A percentile compares a stretch with the other conserved stretches of the same genome.
These are phyloP conservation scores for Saussurea involucrata DNA, from an alignment of 129 eudicot species.

Conservation along the genomic window DNA sequence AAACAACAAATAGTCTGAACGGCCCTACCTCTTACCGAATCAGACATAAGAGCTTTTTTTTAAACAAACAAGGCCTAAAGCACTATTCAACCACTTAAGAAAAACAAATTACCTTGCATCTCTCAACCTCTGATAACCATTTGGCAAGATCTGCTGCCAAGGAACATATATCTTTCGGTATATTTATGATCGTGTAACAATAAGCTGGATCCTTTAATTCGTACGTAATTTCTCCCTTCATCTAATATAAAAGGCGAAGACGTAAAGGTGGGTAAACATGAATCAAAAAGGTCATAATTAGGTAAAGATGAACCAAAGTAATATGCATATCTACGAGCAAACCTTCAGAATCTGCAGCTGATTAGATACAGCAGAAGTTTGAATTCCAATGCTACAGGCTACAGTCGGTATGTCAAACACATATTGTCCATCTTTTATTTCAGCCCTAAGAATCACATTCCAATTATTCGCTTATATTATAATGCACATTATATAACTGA, in stretches of 20 bases:
- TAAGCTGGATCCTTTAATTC: conserved; percentile 93
- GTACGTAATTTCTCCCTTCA: conserved; percentile 76
- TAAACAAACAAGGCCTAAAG: neutral
- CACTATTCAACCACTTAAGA: neutral
- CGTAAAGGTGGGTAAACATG: neutral
- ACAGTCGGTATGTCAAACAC: conserved; percentile 84
- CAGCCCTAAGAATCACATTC: conserved; percentile 55
- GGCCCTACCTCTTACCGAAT: no score
- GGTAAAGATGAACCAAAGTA: neutral
- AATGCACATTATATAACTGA: conserved; percentile 4
- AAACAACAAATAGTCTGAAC: no score
- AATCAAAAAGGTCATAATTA: neutral
- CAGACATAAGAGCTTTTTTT: no score
- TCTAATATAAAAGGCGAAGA: conserved; percentile 24
- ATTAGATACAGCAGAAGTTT: conserved; percentile 43
- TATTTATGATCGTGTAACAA: conserved; percentile 55
- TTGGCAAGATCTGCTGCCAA: conserved; percentile 63
- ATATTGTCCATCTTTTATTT: conserved; percentile 75
- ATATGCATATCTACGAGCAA: conserved; percentile 7
- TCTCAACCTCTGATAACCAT: conserved; percentile 89
- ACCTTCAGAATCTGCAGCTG: conserved; percentile 80
- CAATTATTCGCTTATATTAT: conserved; percentile 1
- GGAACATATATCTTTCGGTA: conserved; percentile 72
- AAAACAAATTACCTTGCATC: conserved; percentile 61
- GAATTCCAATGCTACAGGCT: conserved; percentile 54